Evolutionary conservation across 805 yeast species (phyloP), one percentile per base, ranked within the genome.

Genomic region (Ascoidea asiatica): DNA sequence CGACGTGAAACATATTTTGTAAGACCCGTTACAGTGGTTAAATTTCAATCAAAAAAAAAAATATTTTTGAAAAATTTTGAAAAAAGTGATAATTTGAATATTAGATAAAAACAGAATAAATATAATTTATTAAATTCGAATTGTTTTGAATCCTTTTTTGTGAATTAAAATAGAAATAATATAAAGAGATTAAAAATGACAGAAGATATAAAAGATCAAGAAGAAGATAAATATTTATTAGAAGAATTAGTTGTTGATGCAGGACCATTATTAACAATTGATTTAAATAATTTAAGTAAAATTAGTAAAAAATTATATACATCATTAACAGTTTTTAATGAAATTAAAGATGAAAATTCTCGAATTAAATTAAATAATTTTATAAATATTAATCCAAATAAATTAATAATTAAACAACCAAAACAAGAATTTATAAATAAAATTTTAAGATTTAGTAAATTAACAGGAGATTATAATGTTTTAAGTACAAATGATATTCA

Each of bases 201-300:
- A n/a, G n/a, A n/a, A n/a, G n/a, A n/a, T n/a, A n/a, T n/a, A n/a
- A n/a, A n/a, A n/a, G n/a, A n/a, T n/a, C n/a, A n/a, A n/a, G n/a
- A n/a, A n/a, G n/a, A n/a, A n/a, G n/a, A n/a, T n/a, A n/a, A n/a
- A n/a, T n/a, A n/a, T n/a, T n/a, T n/a, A n/a, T n/a, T n/a, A n/a
- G n/a, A n/a, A n/a, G n/a, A n/a, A n/a, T 67, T 94, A 46, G 84
- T 86, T 33, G 70, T 92, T 52, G 98, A 92, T 72, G 97, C 98
- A 3, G 92, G 95, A 43, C 98, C 98, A 5, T 66, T 92, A 52
- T 83, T 92, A 53, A 82, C 95, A 1, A 94, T 86, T 55, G 71
- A 92, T 4, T 85, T 84, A 11, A 71, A 88, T 2, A 73, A 79
- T 19, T 67, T 92, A 40, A 78, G 79, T 54, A 75, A 73, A 50